phyloP scores from a whole-genome alignment of 2,329 filamentous ascomycete species.

The Balansia obtecta region DNA sequence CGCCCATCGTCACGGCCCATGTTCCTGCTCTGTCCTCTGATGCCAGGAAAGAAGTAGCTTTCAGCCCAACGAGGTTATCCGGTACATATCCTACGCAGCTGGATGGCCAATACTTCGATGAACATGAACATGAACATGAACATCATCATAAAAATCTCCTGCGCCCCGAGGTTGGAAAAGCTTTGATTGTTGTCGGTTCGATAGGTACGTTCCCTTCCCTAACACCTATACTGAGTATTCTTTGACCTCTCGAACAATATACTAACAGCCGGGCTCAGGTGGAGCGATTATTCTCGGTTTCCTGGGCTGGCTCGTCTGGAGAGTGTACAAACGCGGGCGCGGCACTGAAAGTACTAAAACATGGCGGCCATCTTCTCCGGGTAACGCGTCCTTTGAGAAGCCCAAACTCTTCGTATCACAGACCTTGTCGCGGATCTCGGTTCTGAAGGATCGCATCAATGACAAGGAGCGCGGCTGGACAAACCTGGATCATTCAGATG shows the following conservation, averaged over 20 bases:
- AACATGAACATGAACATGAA: neutral
- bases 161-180: conserved; percentile 8
- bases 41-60: conserved; percentile 5
- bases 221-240: neutral
- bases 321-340: conserved; percentile 12
- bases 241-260: neutral
- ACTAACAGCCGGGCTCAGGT: conserved; percentile 15
- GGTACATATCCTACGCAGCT: neutral
- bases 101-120: neutral
- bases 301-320: conserved; percentile 31
- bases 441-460: conserved; percentile 21
- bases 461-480: conserved; percentile 18
- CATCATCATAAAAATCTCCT: conserved; percentile 1
- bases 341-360: conserved; percentile 22
- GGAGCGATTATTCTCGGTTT: conserved; percentile 32
- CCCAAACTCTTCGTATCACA: conserved; percentile 6
- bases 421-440: conserved; percentile 19
- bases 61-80: neutral
- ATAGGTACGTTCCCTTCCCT: conserved; percentile 9
- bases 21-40: conserved; percentile 2
- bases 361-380: conserved; percentile 11
- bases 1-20: conserved; percentile 1
- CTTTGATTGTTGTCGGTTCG: conserved; percentile 11
- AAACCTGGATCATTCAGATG: conserved; percentile 19
- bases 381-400: neutral